A percentile compares a stretch with the other conserved stretches of the same genome.
These are phyloP conservation scores for Bacidia rubella DNA, from an alignment of 495 filamentous ascomycete species.

Conservation along the genomic window DNA sequence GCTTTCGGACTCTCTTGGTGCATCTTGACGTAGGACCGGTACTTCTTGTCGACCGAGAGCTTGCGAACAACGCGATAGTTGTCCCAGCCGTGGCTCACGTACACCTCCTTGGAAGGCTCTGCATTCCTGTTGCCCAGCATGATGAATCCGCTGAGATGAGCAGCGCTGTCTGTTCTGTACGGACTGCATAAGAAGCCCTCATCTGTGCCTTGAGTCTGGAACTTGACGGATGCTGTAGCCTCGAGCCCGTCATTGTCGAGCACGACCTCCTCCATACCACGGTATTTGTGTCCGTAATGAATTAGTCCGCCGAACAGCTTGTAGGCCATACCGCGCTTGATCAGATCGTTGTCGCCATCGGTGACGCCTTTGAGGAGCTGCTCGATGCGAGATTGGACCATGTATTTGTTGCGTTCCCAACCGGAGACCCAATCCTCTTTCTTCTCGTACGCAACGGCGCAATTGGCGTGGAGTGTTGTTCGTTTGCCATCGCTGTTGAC, in stretches of 20 bases:
- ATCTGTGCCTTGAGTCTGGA: conserved; percentile 27
- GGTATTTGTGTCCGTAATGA: conserved; percentile 45
- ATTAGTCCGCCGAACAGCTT: conserved; percentile 51
- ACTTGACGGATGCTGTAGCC: conserved; percentile 26
- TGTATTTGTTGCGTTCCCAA: conserved; percentile 38
- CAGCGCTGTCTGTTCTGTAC: conserved; percentile 31
- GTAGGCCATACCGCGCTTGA: conserved; percentile 49
- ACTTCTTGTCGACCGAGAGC: conserved; percentile 38
- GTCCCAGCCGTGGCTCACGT: conserved; percentile 53
- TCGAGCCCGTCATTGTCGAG: conserved; percentile 31
- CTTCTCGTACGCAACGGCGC: conserved; percentile 35
- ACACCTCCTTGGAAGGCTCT: conserved; percentile 43
- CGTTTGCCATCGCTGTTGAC: conserved; percentile 26
- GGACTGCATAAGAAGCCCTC: conserved; percentile 27
- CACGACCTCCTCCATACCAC: conserved; percentile 55
- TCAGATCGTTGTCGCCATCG: conserved; percentile 15
- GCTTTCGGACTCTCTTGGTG: conserved; percentile 30
- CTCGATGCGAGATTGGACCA: conserved; percentile 43
- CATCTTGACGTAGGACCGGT: conserved; percentile 51
- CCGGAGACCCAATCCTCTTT: conserved; percentile 36
- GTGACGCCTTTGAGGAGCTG: conserved; percentile 26
- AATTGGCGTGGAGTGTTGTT: conserved; percentile 30
- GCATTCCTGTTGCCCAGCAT: conserved; percentile 50
- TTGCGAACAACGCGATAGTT: conserved; percentile 45
- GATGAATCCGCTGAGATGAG: conserved; percentile 39